Evolutionary conservation across 129 eudicot genomes (phyloP), one percentile per base, ranked within the genome.

Genomic region (Saposhnikovia divaricata): DNA sequence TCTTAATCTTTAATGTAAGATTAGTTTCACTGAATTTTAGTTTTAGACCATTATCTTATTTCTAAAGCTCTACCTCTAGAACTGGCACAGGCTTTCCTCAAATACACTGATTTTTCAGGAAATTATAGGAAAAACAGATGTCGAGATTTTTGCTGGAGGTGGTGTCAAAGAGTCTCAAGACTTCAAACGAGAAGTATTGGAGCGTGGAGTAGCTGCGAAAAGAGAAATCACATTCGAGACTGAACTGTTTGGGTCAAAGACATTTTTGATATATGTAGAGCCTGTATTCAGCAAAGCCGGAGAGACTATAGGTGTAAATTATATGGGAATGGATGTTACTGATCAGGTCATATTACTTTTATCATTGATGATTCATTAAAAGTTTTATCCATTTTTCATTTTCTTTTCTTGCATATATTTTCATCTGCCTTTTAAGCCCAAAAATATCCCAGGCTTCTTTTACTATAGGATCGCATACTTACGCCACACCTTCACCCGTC

Each of bases 91-190:
- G 74, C 47, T 53, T 81, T 73, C 78, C 80, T 81, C 80, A 61
- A 78, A 78, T 65, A 74, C 80, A 78, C 82, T 85, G 74, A 71
- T 81, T 85, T 84, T 88, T 83, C 91, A 93, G 98, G 98, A 93
- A 82, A 89, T 93, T 71, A 93, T 93, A 81, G 98, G 98, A 72
- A 91, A 91, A 87, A 91, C 98, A 39, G 98, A 94, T 55, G 83
- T 89, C 46, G 97, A 93, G 87, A 94, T 94, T 78, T 94, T 94
- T 71, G 76, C 86, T 75, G 98, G 98, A 50, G 85, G 89, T 5
- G 98, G 98, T 74, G 98, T 93, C 44, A 93, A 90, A 84, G 98
- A 94, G 85, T 91, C 96, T 23, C 98, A 91, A 78, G 97, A 94
- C 80, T 94, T 94, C 82, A 94, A 94, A 86, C 77, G 88, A 84